A percentile compares a stretch with the other conserved stretches of the same genome.
These are phyloP conservation scores for Ilex paraguariensis DNA, from an alignment of 305 asterid genomes.

Conservation along the genomic window DNA sequence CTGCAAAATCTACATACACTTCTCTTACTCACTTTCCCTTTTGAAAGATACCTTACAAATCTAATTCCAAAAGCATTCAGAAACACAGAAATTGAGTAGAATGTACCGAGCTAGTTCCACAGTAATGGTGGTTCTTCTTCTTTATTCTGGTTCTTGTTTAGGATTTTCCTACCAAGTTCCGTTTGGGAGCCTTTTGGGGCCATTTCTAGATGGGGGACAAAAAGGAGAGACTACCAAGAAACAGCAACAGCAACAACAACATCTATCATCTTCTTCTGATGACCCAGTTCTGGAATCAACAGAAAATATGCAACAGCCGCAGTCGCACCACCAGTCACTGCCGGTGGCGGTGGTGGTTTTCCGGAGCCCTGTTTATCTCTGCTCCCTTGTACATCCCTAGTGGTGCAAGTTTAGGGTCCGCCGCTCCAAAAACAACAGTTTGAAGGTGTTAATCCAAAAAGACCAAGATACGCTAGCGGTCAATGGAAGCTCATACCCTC, in stretches of 20 bases:
- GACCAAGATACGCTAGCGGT: slow-evolving; percentile 31
- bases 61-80: slow-evolving; percentile 1
- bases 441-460: slow-evolving; percentile 28
- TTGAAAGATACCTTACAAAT: slow-evolving; percentile 21
- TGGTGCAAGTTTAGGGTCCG: slow-evolving; percentile 13
- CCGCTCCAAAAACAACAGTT: slow-evolving; percentile 9
- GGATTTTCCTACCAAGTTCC: neutral
- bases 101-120: slow-evolving; percentile 9
- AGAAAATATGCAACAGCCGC: slow-evolving; percentile 15
- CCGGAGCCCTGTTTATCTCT: slow-evolving; percentile 20
- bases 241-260: slow-evolving; percentile 12
- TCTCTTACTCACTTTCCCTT: slow-evolving; percentile 21
- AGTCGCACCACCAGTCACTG: neutral
- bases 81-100: neutral
- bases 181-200: slow-evolving; percentile 8
- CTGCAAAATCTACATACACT: slow-evolving; percentile 1
- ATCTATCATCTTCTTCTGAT: slow-evolving; percentile 28
- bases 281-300: slow-evolving; percentile 25
- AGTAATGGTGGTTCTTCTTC: slow-evolving; percentile 19
- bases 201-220: slow-evolving; percentile 28
- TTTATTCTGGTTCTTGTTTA: slow-evolving; percentile 12
- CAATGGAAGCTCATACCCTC: slow-evolving; percentile 39
- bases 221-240: slow-evolving; percentile 33
- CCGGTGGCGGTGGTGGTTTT: slow-evolving; percentile 5
- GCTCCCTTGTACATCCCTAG: slow-evolving; percentile 13